Base-by-base conservation (phyloP, 2,329 filamentous ascomycete genomes). In the Sclerotinia borealis region DNA sequence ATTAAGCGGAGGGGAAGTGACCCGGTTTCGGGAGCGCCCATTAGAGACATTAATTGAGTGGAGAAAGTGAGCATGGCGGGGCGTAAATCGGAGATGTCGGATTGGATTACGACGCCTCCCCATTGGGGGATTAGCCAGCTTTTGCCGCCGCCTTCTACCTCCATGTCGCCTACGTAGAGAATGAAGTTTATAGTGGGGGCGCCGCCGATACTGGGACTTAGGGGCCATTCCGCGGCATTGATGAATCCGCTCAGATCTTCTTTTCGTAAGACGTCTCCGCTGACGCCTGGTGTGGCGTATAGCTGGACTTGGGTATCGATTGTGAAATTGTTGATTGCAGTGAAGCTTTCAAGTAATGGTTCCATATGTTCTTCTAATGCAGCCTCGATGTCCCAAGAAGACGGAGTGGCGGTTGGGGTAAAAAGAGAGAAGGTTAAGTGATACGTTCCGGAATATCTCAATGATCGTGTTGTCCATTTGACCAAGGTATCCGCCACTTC, bases 111-210 rank as follows among this genome's bases (percentile, higher is more conserved):
- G 2, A 91, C 85, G 10, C 88, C 87, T 43, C 95, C 95, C 95
- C 95, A 99, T 78, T 99, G 95, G 0, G 95, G 95, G 50, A 99
- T 89, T 68, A 97, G 83, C 93, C 93, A 98, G 43, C 85, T 87
- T 71, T 84, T 85, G 0, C 85, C 83, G 36, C 72, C 73, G 7
- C 79, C 78, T 61, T 78, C 76, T 3, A 78, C 75, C 50, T 79
- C 76, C 59, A 72, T 79, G 64, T 89, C 85, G 64, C 91, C 86
- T 9, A 96, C 86, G 72, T 95, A 99, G 34, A 98, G 82, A 63
- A 98, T 87, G 74, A 99, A 98, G 77, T 99, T 98, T 72, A 99
- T 87, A 0, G 95, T 99, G 1, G 95, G 95, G 0, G 93, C 93
- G 22, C 86, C 87, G 48, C 93, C 95, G 69, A 99, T 98, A 63